Evolutionary conservation across 805 yeast genomes (phyloP), one percentile per base, ranked within the genome.

Genomic region (Tetrapisispora arboricola): DNA sequence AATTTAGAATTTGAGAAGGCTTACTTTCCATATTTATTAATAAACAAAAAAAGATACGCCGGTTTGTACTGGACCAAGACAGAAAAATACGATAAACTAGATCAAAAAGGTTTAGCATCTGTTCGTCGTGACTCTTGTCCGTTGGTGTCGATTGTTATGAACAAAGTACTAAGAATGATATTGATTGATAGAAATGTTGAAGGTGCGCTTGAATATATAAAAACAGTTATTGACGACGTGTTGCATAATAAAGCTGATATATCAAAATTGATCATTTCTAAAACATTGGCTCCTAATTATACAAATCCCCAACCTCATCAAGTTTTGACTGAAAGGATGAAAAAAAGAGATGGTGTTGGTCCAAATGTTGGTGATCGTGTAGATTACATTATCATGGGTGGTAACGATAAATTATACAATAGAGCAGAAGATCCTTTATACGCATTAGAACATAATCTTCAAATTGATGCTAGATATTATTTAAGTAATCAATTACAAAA

Each of bases 41-140:
- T 92, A 58, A 92, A 90, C 67, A 92, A 92, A 63, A 92, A 92
- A 65, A 74, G 99, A 61, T 92, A 92, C 57, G 99, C 98, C 2
- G 99, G 99, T 0, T 68, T 92, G 33, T 90, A 80, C 57, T 92
- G 98, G 98, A 92, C 98, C 0, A 74, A 76, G 36, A 81, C 96
- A 0, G 77, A 84, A n/a, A 85, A 84, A 48, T 85, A 76, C 54
- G 98, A 94, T 61, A 92, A 92, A 64, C 81, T 92, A 87, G 99
- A 92, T 60, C 90, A 96, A 26, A 92, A 92, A 57, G 99, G 99
- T 61, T 82, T 92, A 46, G 99, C 94, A 55, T 92, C 98, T 0
- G 99, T 92, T 32, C 79, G 99, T 62, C 78, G 99, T 70, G 99
- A 92, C 58, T 94, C 94, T 49, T 92, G 99, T 63, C 75, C 95